Conservation (phyloP, 2,329 filamentous ascomycete species). For the Fusarium oligoseptatum region DNA sequence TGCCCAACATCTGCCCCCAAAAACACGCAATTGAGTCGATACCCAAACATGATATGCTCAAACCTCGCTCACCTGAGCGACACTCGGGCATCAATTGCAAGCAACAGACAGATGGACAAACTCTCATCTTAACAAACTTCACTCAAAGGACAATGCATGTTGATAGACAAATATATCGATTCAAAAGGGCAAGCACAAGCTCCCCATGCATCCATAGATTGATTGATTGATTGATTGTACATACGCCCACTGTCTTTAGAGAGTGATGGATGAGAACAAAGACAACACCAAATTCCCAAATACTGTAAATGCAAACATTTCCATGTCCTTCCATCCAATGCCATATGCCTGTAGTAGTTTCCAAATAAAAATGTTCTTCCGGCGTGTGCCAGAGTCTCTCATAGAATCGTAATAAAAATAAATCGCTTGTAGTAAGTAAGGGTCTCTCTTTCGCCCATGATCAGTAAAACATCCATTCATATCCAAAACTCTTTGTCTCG, state of each 20-base stretch:
- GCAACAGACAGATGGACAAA: background rate
- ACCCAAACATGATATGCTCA: background rate
- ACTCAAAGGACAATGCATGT: background rate
- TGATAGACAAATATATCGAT: background rate
- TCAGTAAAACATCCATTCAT: slow-evolving; percentile 19
- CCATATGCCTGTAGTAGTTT: slow-evolving; percentile 32
- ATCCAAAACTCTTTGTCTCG: slow-evolving; percentile 27
- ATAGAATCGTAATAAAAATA: slow-evolving; percentile 19
- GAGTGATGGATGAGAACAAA: slow-evolving; percentile 5
- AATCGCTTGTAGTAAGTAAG: slow-evolving; percentile 33
- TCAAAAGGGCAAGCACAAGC: slow-evolving; percentile 7
- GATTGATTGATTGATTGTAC: slow-evolving; percentile 18
- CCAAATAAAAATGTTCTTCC: background rate
- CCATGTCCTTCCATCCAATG: slow-evolving; percentile 36
- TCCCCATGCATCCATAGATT: slow-evolving; percentile 14
- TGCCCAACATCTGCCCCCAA: background rate
- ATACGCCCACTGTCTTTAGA: background rate
- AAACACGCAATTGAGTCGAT: background rate
- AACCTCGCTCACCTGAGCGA: background rate
- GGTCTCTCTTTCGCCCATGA: slow-evolving; percentile 28
- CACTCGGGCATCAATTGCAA: background rate
- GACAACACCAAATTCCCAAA: background rate
- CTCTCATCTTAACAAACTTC: background rate
- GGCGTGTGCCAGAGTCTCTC: slow-evolving; percentile 12
- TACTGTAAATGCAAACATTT: slow-evolving; percentile 35